Base-by-base conservation (phyloP, 805 yeast species). In the Spencermartinsiella europaea region DNA sequence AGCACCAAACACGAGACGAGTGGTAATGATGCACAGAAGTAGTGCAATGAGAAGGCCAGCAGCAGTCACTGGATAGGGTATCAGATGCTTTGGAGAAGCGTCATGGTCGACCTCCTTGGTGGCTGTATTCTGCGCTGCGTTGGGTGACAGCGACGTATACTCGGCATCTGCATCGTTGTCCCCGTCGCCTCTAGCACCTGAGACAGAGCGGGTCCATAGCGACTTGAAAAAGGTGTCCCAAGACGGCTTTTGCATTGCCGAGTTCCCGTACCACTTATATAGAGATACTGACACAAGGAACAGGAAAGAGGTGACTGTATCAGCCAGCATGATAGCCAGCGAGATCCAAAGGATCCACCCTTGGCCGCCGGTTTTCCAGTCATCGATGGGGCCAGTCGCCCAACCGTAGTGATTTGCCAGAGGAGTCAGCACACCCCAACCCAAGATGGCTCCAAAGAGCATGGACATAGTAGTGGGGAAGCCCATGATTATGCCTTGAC, bases 401-500 rank as follows among this genome's bases (percentile, higher is more conserved):
- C 98, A 93, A 3, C 81, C 84, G 50, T 68, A 63, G 45, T 69
- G 53, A 48, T 82, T 74, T 1, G 95, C 80, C 48, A 86, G 48
- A 2, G 97, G 97, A 0, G 93, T 91, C n/a, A 91, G 68, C 1
- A 91, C 66, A 0, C 78, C 95, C 99, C 99, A 91, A 0, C 99
- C 99, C 3, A 90, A 59, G 1, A 91, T 52, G 19, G 95, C 81
- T 2, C 99, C 99, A 55, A 88, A 75, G 36, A 91, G 67, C 99
- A 91, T 91, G 52, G 89, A 85, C 7, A 87, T 74, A 0, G 89
- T 95, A 0, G 98, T 89, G 1, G 90, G 86, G 5, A 89, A 69
- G 0, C 99, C 99, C 99, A 91, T 91, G 47, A 91, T 91, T 35
- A 93, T 88, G 3, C 99, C 99, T 65, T 91, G 99, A 2, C 99